Evolutionary conservation across 2,329 filamentous ascomycete species (phyloP), one percentile per base, ranked within the genome.

Genomic region (Exutisphaerella laricina): DNA sequence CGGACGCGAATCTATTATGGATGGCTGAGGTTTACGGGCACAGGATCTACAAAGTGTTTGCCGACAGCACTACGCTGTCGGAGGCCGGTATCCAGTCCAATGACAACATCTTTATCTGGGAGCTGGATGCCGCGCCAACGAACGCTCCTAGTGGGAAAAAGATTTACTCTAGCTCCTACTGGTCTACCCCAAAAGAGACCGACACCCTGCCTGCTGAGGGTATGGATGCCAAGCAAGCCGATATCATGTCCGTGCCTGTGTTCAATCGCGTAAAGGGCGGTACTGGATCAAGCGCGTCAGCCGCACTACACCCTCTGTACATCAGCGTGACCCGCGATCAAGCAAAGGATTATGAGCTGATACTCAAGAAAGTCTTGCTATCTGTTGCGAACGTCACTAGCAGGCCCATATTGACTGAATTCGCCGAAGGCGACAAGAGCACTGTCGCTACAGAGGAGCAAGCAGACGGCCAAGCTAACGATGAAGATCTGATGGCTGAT

Each of bases 41-140:
- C 54, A 88, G 83, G 55, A 89, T 96, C 64, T 97, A 89, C 71
- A 90, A 88, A 60, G 75, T 87, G 37, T 88, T 92, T 53, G 78
- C 87, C 17, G 85, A 96, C 56, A 69, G 68, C 5, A 73, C 74
- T 21, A 69, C 72, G 5, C 80, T 89, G 7, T 80, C 80, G 0
- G 88, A 95, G 43, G 79, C 82, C 35, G 69, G 69, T 38, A 89
- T 96, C 41, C 65, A 70, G 17, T 50, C 59, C 0, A 70, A 67
- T 16, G 84, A 85, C 45, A 78, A 84, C 42, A 71, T 85, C 34
- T 78, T 78, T 8, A 76, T 88, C 20, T 84, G 84, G 57, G 90
- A 98, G 65, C 66, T 97, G 5, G 88, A 94, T 46, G 70, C 75
- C 3, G 71, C 75, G 5, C 88, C 90, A 0, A 90, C 85, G 2